Conservation (phyloP, 2,329 filamentous ascomycete species). For the Fusarium concolor region DNA sequence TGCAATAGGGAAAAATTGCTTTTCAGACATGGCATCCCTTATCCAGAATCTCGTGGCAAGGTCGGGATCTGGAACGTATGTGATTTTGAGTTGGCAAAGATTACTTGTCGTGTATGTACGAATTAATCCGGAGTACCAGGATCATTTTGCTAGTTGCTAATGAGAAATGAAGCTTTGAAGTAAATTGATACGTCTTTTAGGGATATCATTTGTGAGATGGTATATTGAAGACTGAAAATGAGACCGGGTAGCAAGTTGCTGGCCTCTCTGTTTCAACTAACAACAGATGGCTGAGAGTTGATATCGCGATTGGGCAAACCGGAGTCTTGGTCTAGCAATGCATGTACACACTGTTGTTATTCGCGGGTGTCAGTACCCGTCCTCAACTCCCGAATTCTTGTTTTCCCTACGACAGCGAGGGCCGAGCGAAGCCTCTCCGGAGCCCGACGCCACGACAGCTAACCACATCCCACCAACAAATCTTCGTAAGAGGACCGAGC, state of each 20-base stretch:
- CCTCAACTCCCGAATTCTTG: not conserved
- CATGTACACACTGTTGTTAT: not conserved
- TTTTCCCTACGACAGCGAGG: not conserved
- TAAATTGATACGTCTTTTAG: conserved; percentile 15
- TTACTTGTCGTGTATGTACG: conserved; percentile 48
- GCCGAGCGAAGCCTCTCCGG: conserved; percentile 10
- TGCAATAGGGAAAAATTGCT: conserved; percentile 27
- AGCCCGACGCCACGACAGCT: conserved; percentile 12
- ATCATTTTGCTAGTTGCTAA: conserved; percentile 44
- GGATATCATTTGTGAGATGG: conserved; percentile 6
- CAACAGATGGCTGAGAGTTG: conserved; percentile 4
- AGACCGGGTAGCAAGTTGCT: not conserved
- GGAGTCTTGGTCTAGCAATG: not conserved
- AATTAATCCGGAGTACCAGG: conserved; percentile 43
- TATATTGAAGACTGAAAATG: not conserved
- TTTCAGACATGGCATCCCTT: conserved; percentile 27
- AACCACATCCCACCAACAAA: conserved; percentile 4
- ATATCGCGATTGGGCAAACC: not conserved
- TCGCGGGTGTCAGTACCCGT: not conserved
- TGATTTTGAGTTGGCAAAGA: conserved; percentile 39
- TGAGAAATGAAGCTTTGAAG: conserved; percentile 48
- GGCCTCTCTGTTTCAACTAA: conserved; percentile 13
- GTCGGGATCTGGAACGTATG: conserved; percentile 34
- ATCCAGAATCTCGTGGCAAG: conserved; percentile 22
- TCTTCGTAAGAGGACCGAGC: not conserved